A percentile compares a stretch with the other conserved stretches of the same genome.
These are phyloP conservation scores for Monosporascus sp. DNA, from an alignment of 2,329 filamentous ascomycete genomes.

Conservation along the genomic window DNA sequence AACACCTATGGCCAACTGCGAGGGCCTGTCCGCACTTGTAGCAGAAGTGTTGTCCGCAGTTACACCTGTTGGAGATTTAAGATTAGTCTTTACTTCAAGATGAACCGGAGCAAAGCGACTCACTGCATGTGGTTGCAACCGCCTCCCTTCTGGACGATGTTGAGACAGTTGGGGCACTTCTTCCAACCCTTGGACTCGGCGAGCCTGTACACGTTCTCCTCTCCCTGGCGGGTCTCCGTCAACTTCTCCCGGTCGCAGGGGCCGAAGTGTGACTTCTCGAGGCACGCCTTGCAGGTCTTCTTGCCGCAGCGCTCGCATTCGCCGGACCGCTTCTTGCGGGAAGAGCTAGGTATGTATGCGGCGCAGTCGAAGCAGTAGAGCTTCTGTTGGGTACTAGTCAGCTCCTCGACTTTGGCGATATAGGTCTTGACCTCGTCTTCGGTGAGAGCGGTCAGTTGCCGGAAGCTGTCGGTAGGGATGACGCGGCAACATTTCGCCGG, in stretches of 20 bases:
- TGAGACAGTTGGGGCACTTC: slow-evolving; percentile 14
- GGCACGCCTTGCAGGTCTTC: slow-evolving; percentile 14
- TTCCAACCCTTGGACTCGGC: slow-evolving; percentile 15
- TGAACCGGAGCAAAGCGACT: not conserved
- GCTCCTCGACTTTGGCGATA: slow-evolving; percentile 8
- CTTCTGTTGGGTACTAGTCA: slow-evolving; percentile 1
- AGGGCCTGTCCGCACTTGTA: slow-evolving; percentile 11
- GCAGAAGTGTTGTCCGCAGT: slow-evolving; percentile 14
- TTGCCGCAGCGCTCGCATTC: slow-evolving; percentile 6
- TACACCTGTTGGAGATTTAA: slow-evolving; percentile 5
- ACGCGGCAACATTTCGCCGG: slow-evolving; percentile 14
- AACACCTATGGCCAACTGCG: too few species aligned
- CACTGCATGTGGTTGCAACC: slow-evolving; percentile 15
- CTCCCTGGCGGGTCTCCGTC: not conserved
- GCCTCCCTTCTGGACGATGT: slow-evolving; percentile 11
- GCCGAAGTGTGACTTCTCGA: slow-evolving; percentile 15
- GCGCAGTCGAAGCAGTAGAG: slow-evolving; percentile 16
- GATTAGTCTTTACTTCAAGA: too few species aligned
- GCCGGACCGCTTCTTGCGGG: slow-evolving; percentile 6
- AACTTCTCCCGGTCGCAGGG: slow-evolving; percentile 8
- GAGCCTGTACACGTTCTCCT: slow-evolving; percentile 2
- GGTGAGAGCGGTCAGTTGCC: not conserved
- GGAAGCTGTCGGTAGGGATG: slow-evolving; percentile 3
- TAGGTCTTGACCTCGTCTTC: slow-evolving; percentile 6
- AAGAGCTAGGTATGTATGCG: slow-evolving; percentile 6